phyloP scores from a whole-genome alignment of 176 grass and related monocot genomes.

The Carex littledalei region DNA sequence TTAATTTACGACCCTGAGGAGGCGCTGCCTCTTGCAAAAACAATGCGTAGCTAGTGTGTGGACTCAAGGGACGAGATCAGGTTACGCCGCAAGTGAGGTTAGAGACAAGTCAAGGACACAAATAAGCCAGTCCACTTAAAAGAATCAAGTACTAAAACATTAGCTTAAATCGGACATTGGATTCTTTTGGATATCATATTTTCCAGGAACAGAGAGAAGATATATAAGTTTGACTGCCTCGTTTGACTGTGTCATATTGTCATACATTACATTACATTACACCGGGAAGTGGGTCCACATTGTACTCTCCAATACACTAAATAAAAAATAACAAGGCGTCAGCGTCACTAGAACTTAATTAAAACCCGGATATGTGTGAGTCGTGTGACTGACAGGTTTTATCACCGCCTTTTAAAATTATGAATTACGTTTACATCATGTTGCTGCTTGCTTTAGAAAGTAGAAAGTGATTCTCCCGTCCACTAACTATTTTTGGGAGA shows the following conservation, averaged over 20 bases:
- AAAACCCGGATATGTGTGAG: not conserved
- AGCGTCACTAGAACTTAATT: not conserved
- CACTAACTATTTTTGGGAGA: too few species aligned
- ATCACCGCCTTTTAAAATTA: too few species aligned
- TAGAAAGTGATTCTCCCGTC: too few species aligned
- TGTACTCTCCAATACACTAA: not conserved
- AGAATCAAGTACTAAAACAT: not conserved
- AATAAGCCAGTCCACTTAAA: not conserved
- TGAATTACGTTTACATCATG: too few species aligned
- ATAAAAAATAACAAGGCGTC: not conserved
- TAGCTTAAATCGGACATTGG: not conserved
- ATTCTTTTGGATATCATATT: not conserved
- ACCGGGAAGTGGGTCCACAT: not conserved
- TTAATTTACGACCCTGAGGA: constrained; percentile 41
- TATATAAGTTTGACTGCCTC: not conserved
- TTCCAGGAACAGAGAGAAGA: not conserved
- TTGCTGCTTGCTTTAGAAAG: too few species aligned
- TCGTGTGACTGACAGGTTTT: not conserved
- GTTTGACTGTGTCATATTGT: not conserved
- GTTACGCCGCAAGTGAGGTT: constrained; percentile 46
- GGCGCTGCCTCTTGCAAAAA: constrained; percentile 39
- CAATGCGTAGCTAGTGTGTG: constrained; percentile 26
- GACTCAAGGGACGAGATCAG: constrained; percentile 21
- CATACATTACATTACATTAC: not conserved
- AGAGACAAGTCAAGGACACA: not conserved